Conservation (phyloP, 352 stramenopile species). For the Globisporangium spiculum region DNA sequence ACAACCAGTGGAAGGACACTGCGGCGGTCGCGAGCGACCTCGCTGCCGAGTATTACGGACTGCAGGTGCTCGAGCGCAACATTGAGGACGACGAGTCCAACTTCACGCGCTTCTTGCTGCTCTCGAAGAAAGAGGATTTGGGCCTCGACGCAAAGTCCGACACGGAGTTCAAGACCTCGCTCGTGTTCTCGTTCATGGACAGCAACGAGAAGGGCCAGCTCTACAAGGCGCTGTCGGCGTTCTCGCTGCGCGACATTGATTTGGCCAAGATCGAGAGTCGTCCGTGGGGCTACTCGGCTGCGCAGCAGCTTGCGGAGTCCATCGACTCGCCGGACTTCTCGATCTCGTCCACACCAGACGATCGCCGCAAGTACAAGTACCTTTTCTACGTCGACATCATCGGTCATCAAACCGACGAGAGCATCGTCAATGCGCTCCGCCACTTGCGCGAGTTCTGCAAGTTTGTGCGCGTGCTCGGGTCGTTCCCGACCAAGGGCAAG, state of each 20-base stretch:
- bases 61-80: conserved; percentile 87
- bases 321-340: conserved; percentile 33
- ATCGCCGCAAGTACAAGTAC: conserved; percentile 70
- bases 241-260: conserved; percentile 62
- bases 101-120: conserved; percentile 93
- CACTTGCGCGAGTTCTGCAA: conserved; percentile 79
- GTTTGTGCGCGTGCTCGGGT: conserved; percentile 85
- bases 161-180: conserved; percentile 65
- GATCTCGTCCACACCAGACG: conserved; percentile 18
- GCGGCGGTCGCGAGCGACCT: conserved; percentile 95
- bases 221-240: conserved; percentile 58
- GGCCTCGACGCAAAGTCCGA: conserved; percentile 25
- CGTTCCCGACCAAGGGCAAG: conserved; percentile 74
- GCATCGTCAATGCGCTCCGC: conserved; percentile 68
- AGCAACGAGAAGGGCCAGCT: conserved; percentile 56
- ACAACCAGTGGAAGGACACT: conserved; percentile 80
- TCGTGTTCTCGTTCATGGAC: conserved; percentile 74
- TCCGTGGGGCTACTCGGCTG: conserved; percentile 54
- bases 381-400: conserved; percentile 77
- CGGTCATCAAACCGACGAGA: conserved; percentile 59
- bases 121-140: conserved; percentile 65
- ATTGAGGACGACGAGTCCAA: conserved; percentile 90
- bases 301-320: conserved; percentile 45
- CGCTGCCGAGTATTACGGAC: conserved; percentile 91
- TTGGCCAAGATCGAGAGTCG: conserved; percentile 76